Conservation (phyloP, 2,329 filamentous ascomycete genomes). For the Fusarium goolgardi region DNA sequence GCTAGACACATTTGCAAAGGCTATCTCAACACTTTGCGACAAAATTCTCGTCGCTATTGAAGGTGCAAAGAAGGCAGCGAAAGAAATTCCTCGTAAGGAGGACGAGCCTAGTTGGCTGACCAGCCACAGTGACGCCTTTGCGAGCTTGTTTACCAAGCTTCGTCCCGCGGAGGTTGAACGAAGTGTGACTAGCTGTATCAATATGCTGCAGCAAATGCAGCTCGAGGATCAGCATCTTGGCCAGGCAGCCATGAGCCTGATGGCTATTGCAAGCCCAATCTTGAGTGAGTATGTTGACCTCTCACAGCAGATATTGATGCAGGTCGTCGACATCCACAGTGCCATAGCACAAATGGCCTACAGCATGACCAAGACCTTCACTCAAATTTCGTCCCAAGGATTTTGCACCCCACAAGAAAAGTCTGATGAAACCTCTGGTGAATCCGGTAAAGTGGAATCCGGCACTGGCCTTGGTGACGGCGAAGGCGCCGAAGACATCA, state of each 20-base stretch:
- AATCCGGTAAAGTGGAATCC: conserved; percentile 83
- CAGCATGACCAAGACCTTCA: conserved; percentile 80
- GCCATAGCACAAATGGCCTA: conserved; percentile 80
- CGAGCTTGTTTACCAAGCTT: conserved; percentile 67
- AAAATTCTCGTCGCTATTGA: conserved; percentile 84
- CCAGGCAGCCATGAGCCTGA: conserved; percentile 48
- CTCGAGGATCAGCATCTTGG: conserved; percentile 45
- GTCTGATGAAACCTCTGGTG: conserved; percentile 74
- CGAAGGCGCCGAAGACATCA: conserved; percentile 96
- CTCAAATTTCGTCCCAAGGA: conserved; percentile 82
- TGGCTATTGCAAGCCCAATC: conserved; percentile 68
- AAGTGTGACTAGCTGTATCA: conserved; percentile 55
- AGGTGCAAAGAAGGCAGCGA: conserved; percentile 69
- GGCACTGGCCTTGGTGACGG: conserved; percentile 96
- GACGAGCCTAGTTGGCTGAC: conserved; percentile 53
- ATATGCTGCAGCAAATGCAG: conserved; percentile 51
- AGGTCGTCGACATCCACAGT: conserved; percentile 73
- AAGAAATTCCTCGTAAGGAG: conserved; percentile 53
- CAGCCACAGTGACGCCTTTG: conserved; percentile 62
- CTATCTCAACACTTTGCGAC: conserved; percentile 75
- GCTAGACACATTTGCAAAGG: conserved; percentile 63
- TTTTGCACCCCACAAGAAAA: conserved; percentile 93
- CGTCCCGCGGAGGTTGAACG: conserved; percentile 67
- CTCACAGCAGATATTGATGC: conserved; percentile 67
- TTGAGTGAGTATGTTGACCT: conserved; percentile 77